Conservation (phyloP, 2,329 filamentous ascomycete species). For the Fusarium graminum region DNA sequence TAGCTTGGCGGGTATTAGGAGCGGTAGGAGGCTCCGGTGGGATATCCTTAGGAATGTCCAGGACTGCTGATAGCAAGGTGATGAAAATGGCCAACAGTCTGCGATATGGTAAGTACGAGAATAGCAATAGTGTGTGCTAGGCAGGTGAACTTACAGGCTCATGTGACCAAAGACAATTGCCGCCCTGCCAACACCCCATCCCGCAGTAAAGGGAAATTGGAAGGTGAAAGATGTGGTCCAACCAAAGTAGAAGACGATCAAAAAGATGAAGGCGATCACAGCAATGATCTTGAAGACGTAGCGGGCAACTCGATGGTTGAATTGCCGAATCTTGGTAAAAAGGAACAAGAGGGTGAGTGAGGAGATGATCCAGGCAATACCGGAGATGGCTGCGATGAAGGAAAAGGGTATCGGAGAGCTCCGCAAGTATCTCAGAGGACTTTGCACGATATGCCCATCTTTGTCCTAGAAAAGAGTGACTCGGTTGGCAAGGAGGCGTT, state of each 20-base stretch:
- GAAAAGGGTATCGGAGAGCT: slow-evolving; percentile 32
- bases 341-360: slow-evolving; percentile 31
- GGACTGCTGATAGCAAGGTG: slow-evolving; percentile 33
- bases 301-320: slow-evolving; percentile 17
- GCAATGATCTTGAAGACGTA: slow-evolving; percentile 47
- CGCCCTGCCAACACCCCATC: neutral
- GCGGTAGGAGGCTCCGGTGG: slow-evolving; percentile 1
- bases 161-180: slow-evolving; percentile 40
- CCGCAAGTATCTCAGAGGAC: neutral
- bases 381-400: slow-evolving; percentile 35
- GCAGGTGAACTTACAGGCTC: slow-evolving; percentile 43
- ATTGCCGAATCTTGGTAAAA: slow-evolving; percentile 11
- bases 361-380: slow-evolving; percentile 29
- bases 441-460: neutral
- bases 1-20: slow-evolving; percentile 5
- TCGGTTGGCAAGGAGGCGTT: neutral
- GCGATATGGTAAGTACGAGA: slow-evolving; percentile 23
- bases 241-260: slow-evolving; percentile 22
- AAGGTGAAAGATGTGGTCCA: slow-evolving; percentile 22
- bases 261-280: slow-evolving; percentile 41
- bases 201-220: neutral
- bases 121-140: neutral
- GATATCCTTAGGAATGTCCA: slow-evolving; percentile 29
- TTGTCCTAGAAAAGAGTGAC: neutral
- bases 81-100: slow-evolving; percentile 40